A percentile compares a stretch with the other conserved stretches of the same genome.
Conservation (phyloP, 495 filamentous ascomycete species). For the Beverwykella pulmonaria region DNA sequence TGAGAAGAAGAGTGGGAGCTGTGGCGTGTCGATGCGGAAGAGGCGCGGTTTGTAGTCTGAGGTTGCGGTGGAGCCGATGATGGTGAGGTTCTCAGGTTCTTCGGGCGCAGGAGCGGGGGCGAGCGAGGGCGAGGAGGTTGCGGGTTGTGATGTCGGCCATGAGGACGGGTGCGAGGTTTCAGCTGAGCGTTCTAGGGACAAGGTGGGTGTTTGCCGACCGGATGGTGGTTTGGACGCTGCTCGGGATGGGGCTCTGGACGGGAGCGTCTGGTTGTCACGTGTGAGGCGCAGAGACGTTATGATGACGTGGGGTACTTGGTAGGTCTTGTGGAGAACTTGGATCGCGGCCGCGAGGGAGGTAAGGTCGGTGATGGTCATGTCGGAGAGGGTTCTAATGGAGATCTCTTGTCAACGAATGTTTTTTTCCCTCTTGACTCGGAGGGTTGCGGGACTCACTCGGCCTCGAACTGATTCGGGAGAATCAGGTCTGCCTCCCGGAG, state of each 20-base stretch:
- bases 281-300: constrained; percentile 78
- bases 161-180: constrained; percentile 26
- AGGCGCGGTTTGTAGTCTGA: constrained; percentile 67
- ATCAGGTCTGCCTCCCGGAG: constrained; percentile 85
- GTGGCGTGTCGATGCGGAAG: constrained; percentile 82
- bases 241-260: constrained; percentile 41
- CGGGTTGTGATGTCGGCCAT: constrained; percentile 7
- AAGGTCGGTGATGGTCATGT: constrained; percentile 77
- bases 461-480: constrained; percentile 95
- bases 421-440: background rate
- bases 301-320: constrained; percentile 83
- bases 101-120: constrained; percentile 6
- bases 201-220: constrained; percentile 2
- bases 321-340: constrained; percentile 71
- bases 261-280: constrained; percentile 41
- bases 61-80: constrained; percentile 74
- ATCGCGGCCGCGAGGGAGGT: constrained; percentile 71
- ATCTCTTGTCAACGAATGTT: background rate
- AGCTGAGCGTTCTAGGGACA: constrained; percentile 5
- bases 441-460: constrained; percentile 64
- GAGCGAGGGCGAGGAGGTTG: background rate
- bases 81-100: constrained; percentile 56
- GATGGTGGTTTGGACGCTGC: constrained; percentile 18
- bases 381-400: constrained; percentile 69
- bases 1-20: constrained; percentile 88